Evolutionary conservation across 2,329 filamentous ascomycete species (phyloP), one percentile per base, ranked within the genome.

Genomic region (Amauroascus verrucosus): DNA sequence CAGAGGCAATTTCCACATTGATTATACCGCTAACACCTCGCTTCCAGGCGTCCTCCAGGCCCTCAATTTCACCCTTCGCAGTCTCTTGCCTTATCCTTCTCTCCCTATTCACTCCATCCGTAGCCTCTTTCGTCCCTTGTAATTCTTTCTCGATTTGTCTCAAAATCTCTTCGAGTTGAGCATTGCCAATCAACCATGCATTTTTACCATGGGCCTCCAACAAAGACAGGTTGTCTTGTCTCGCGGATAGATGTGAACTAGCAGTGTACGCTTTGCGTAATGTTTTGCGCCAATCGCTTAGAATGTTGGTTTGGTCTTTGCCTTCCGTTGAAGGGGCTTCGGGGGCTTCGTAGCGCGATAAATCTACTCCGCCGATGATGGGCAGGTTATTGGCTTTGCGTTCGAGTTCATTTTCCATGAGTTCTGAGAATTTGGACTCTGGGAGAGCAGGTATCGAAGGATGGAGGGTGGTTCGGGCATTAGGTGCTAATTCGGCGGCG

Each of bases 121-220:
- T 78, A 59, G 86, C 81, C 55, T 78, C 75, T 67, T 83, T 84
- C 18, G 79, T 72, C 37, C 75, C 77, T 13, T 81, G 83, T 48
- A 97, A 75, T 62, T 95, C 88, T 43, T 75, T 75, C 75, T 97
- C 91, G 24, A 94, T 64, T 11, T 68, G 68, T 48, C 77, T 77
- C 49, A 94, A 70, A 40, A 88, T 78, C 41, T 81, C 80, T 70
- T 96, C 91, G 18, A 89, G 69, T 60, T 86, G 82, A 61, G 84
- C 81, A 69, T 98, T 98, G 5, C 81, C 81, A 7, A 95, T 78
- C 53, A 98, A 76, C 91, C 93, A 97, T 8, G 88, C 85, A 68
- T 95, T 95, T 71, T 88, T 88, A 60, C 91, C 93, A 68, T 84
- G 84, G 48, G 77, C 77, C 62, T 93, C 86, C 18, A 95, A 79